Conservation (phyloP, 2,329 filamentous ascomycete genomes). For the Boeremia exigua region DNA sequence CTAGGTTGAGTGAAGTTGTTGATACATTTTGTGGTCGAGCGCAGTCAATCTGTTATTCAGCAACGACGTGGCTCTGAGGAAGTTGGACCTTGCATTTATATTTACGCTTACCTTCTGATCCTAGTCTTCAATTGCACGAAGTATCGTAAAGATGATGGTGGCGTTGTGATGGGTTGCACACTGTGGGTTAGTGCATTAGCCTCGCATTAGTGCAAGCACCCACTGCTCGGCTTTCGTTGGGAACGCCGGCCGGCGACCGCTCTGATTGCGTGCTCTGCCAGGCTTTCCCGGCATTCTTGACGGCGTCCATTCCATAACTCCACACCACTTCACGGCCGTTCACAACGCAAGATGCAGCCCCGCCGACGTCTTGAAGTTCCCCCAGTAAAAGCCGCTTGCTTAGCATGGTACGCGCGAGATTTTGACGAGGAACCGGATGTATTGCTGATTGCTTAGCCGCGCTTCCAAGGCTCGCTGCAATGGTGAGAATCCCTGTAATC, state of each 20-base stretch:
- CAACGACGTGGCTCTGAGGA: no score
- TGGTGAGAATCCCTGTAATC: conserved; percentile 9
- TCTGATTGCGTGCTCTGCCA: background rate
- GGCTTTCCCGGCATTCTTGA: background rate
- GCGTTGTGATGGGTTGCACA: no score
- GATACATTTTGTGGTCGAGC: no score
- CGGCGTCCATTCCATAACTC: background rate
- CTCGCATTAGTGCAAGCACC: background rate
- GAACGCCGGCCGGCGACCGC: background rate
- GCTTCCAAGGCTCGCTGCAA: conserved; percentile 16
- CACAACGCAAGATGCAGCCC: background rate
- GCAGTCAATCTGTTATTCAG: no score
- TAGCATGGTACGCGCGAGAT: conserved; percentile 10
- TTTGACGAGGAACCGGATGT: background rate
- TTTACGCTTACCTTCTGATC: no score
- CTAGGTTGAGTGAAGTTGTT: no score
- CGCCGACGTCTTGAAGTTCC: conserved; percentile 10
- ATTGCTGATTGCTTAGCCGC: conserved; percentile 6
- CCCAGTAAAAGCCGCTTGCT: conserved; percentile 12
- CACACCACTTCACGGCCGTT: background rate
- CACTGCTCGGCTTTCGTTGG: background rate
- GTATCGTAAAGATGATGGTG: no score
- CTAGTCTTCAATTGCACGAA: no score
- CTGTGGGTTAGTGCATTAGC: background rate
- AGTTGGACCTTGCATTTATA: no score